Conservation (phyloP, 2,329 filamentous ascomycete genomes). For the Massarina eburnea region DNA sequence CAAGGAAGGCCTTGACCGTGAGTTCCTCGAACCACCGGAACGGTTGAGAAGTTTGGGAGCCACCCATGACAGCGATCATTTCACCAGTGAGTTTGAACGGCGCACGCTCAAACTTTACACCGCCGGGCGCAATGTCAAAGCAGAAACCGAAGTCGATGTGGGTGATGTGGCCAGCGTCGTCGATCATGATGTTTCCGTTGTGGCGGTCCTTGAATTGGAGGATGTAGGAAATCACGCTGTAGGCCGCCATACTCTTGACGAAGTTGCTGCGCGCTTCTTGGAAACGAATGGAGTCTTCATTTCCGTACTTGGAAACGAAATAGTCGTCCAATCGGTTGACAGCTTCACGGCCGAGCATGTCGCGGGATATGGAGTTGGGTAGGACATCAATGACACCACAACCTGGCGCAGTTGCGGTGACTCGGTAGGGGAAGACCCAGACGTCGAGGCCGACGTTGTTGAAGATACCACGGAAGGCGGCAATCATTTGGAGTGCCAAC, state of each 20-base stretch:
- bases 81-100: constrained; percentile 97
- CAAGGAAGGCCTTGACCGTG: constrained; percentile 92
- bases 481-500: constrained; percentile 94
- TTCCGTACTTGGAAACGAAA: constrained; percentile 95
- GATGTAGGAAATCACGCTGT: constrained; percentile 94
- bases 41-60: constrained; percentile 74
- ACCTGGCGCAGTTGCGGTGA: constrained; percentile 94
- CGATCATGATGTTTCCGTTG: constrained; percentile 99
- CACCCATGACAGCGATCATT: constrained; percentile 99
- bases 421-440: constrained; percentile 94
- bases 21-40: constrained; percentile 98
- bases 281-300: constrained; percentile 91
- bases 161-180: constrained; percentile 93
- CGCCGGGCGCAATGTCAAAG: constrained; percentile 96
- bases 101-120: constrained; percentile 95
- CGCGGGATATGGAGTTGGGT: constrained; percentile 94
- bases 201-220: constrained; percentile 99
- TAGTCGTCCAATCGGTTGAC: constrained; percentile 99
- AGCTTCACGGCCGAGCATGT: constrained; percentile 97
- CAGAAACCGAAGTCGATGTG: constrained; percentile 99
- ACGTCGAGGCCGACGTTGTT: constrained; percentile 92
- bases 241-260: constrained; percentile 98
- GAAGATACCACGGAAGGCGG: constrained; percentile 96
- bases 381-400: constrained; percentile 98
- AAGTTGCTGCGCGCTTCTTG: constrained; percentile 96